Evolutionary conservation across 208 protist genomes (phyloP).

Genomic region (Acanthamoeba healyi): DNA sequence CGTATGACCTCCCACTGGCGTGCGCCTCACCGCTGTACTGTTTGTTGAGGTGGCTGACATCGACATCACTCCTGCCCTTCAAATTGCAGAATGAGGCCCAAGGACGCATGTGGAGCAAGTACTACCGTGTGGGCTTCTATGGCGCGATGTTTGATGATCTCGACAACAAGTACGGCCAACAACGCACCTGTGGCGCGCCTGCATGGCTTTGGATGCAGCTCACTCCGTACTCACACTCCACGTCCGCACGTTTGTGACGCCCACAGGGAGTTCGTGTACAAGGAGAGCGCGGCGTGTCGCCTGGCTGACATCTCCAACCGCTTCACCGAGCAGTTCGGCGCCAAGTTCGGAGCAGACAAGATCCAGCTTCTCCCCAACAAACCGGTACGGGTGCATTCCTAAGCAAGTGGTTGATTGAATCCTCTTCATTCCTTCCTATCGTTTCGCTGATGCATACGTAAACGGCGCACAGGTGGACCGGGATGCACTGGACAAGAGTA

Average conservation of each 20-base stretch:
- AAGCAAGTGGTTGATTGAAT: too few species aligned
- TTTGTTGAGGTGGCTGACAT: too few species aligned
- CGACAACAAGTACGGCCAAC: constrained; percentile 39
- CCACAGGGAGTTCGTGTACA: constrained; percentile 72
- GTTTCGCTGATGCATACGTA: neutral
- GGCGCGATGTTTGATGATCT: constrained; percentile 22
- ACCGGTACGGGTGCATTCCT: neutral
- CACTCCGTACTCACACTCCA: too few species aligned
- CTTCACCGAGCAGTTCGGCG: constrained; percentile 31
- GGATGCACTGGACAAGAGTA: neutral
- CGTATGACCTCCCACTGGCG: neutral
- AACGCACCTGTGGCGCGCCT: too few species aligned
- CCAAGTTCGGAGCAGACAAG: constrained; percentile 63
- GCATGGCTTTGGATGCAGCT: too few species aligned
- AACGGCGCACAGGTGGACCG: neutral
- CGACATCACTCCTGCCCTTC: too few species aligned
- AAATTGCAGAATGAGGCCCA: constrained; percentile 64
- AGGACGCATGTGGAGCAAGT: constrained; percentile 40
- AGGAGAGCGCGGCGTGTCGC: neutral
- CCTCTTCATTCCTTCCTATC: too few species aligned
- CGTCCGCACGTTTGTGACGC: neutral
- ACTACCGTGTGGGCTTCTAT: constrained; percentile 71
- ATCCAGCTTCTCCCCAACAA: constrained; percentile 63
- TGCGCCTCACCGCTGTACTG: too few species aligned
- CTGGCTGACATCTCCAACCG: constrained; percentile 51